These are phyloP conservation scores for Cladosporium sp. DNA, from an alignment of 2,329 filamentous ascomycete species.

Conservation along the genomic window DNA sequence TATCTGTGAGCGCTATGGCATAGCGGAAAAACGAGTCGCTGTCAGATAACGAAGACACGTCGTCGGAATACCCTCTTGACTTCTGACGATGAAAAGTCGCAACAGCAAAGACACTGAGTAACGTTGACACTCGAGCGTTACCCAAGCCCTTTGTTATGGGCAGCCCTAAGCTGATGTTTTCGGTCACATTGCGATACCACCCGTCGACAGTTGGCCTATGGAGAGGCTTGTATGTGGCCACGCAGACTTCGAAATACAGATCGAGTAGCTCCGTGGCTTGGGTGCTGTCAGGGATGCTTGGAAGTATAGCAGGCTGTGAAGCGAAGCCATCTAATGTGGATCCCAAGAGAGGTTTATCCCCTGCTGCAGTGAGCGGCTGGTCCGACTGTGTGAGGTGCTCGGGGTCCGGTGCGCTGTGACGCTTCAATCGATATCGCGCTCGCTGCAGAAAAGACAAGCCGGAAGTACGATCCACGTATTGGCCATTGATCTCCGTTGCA, in stretches of 20 bases:
- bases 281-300: conserved; percentile 26
- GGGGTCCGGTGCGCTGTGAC: conserved; percentile 23
- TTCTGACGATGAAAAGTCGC: conserved; percentile 13
- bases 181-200: conserved; percentile 32
- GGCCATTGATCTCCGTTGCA: conserved; percentile 47
- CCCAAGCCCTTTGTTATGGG: conserved; percentile 38
- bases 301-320: conserved; percentile 30
- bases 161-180: conserved; percentile 21
- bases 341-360: conserved; percentile 45
- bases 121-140: conserved; percentile 33
- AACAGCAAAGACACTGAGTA: conserved; percentile 12
- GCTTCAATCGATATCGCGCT: conserved; percentile 59
- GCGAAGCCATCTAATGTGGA: conserved; percentile 1
- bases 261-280: conserved; percentile 41
- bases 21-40: conserved; percentile 9
- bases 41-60: conserved; percentile 16
- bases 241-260: conserved; percentile 55
- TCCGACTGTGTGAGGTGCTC: conserved; percentile 23
- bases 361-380: conserved; percentile 45
- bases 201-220: conserved; percentile 48
- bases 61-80: conserved; percentile 40
- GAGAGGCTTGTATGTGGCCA: conserved; percentile 54
- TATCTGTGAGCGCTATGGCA: conserved; percentile 6
- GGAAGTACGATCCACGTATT: conserved; percentile 51
- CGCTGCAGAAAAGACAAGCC: conserved; percentile 55